These are phyloP conservation scores for Termitomyces sp. DNA, from an alignment of 768 basidiomycete species.

Conservation along the genomic window DNA sequence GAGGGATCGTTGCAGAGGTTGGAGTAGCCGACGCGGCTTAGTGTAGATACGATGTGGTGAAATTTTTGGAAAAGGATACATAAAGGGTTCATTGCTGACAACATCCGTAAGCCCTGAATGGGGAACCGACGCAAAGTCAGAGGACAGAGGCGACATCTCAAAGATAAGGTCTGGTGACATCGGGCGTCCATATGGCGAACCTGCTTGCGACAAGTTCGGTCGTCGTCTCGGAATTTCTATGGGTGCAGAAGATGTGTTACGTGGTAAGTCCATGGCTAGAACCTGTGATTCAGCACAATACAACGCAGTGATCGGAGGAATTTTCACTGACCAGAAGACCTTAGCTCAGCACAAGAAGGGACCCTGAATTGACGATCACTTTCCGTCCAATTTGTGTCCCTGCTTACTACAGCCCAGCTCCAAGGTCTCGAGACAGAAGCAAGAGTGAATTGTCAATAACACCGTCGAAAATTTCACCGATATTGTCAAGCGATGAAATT, in stretches of 20 bases:
- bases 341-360: background rate
- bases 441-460: background rate
- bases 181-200: conserved; percentile 23
- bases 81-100: conserved; percentile 27
- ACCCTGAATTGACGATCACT: background rate
- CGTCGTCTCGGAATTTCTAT: conserved; percentile 40
- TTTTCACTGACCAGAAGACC: conserved; percentile 6
- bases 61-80: conserved; percentile 33
- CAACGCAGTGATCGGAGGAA: conserved; percentile 9
- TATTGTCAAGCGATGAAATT: background rate
- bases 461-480: background rate
- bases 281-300: background rate
- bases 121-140: conserved; percentile 18
- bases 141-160: conserved; percentile 43
- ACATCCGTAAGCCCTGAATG: conserved; percentile 16
- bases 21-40: conserved; percentile 6
- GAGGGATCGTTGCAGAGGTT: conserved; percentile 7
- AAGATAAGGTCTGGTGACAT: conserved; percentile 45
- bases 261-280: conserved; percentile 12
- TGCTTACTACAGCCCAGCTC: background rate
- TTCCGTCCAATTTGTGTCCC: background rate
- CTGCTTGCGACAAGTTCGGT: conserved; percentile 13
- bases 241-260: conserved; percentile 29
- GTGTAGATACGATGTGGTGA: conserved; percentile 10
- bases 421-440: background rate